Base-by-base conservation (phyloP, 2,329 filamentous ascomycete genomes). In the Magnaporthales sp. region DNA sequence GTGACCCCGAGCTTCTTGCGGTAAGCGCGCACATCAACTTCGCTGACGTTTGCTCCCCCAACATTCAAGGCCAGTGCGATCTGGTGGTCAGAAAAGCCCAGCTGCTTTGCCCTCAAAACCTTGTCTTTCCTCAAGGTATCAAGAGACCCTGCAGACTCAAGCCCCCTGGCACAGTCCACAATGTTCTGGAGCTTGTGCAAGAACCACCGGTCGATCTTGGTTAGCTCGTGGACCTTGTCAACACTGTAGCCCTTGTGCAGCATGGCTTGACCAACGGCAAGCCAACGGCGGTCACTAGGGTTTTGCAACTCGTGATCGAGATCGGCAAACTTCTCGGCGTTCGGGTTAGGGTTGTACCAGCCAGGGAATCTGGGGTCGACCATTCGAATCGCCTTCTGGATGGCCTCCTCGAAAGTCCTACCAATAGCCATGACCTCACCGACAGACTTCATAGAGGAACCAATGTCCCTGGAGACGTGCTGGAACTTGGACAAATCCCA, bases 401-500 rank as follows among this genome's bases (percentile, higher is more conserved):
- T 96, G 19, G 93, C 96, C 81, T 99, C 95, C 80, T 99, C 95
- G 73, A 98, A 99, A 31, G 95, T 98, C 78, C 95, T 89, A 71
- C 95, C 95, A 74, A 99, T 98, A 70, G 95, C 95, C 95, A 99
- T 99, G 68, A 99, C 95, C 80, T 99, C 95, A 76, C 95, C 95
- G 67, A 99, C 93, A 27, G 93, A 97, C 83, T 98, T 99, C 95
- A 99, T 99, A 69, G 94, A 91, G 75, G 92, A 96, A 72, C 95
- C 95, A 75, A 99, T 98, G 75, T 96, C 91, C 69, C 95, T 91
- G 84, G 97, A 96, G 70, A 99, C 95, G 74, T 98, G 94, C 81
- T 98, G 94, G 85, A 99, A 99, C 83, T 99, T 99, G 83, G 91
- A 89, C 75, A 99, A 80, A 84, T 99, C 95, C 95, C 95, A 99